Percentiles rank a stretch among this genome's conserved stretches.
Evolutionary conservation across 2,329 filamentous ascomycete species (phyloP).

Genomic region (Scortechinia acanthostroma): DNA sequence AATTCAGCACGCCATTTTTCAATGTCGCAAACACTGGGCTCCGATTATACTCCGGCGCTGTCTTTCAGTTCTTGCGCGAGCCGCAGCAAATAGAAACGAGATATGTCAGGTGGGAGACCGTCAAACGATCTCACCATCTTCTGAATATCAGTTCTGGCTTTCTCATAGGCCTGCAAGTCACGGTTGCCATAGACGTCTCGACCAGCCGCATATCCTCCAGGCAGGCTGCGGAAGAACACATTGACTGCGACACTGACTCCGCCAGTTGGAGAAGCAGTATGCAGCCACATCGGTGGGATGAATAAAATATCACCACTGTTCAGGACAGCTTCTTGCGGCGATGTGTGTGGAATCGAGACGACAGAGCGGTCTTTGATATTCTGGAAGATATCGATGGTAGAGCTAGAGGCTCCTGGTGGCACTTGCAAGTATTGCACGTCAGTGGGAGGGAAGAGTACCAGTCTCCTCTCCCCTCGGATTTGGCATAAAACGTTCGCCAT

Average conservation of each 20-base stretch:
- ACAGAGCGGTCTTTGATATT: slow-evolving; percentile 28
- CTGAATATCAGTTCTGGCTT: slow-evolving; percentile 65
- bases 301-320: slow-evolving; percentile 71
- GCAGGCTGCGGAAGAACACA: slow-evolving; percentile 74
- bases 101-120: slow-evolving; percentile 55
- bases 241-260: slow-evolving; percentile 74
- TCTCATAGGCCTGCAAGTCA: slow-evolving; percentile 78
- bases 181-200: slow-evolving; percentile 83
- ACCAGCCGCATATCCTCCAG: slow-evolving; percentile 62
- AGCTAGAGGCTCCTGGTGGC: slow-evolving; percentile 72
- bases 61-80: slow-evolving; percentile 61
- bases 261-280: slow-evolving; percentile 56
- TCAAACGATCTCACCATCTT: slow-evolving; percentile 60
- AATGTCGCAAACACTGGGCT: background rate
- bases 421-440: slow-evolving; percentile 68
- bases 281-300: slow-evolving; percentile 77
- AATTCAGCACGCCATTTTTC: too few relatives aligned
- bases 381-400: slow-evolving; percentile 66
- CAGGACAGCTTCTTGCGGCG: slow-evolving; percentile 61
- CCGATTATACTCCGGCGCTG: slow-evolving; percentile 9
- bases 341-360: slow-evolving; percentile 29
- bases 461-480: slow-evolving; percentile 63
- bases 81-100: slow-evolving; percentile 69
- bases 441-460: slow-evolving; percentile 72
- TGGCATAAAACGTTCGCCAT: slow-evolving; percentile 85